Conservation (phyloP, 2,329 filamentous ascomycete species). For the Nigrospora osmanthi region DNA sequence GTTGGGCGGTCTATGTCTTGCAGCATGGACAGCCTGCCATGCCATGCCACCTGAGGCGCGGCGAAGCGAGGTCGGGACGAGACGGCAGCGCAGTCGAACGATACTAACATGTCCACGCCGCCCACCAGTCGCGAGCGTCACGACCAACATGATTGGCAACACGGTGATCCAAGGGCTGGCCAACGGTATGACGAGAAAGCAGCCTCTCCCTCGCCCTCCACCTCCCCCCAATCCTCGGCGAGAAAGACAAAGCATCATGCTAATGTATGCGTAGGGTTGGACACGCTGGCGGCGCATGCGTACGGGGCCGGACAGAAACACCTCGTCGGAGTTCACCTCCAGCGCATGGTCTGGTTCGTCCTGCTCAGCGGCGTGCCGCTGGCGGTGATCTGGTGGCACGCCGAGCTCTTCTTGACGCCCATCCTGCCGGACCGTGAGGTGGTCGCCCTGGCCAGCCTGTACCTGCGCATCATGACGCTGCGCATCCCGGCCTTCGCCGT, state of each 20-base stretch:
- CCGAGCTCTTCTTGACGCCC: conserved; percentile 33
- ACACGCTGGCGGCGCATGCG: conserved; percentile 43
- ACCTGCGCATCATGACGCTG: conserved; percentile 37
- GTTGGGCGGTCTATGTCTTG: too few species aligned
- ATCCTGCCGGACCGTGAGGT: conserved; percentile 39
- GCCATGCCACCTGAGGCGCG: background rate
- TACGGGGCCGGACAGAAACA: conserved; percentile 39
- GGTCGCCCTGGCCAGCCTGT: conserved; percentile 39
- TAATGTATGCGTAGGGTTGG: conserved; percentile 16
- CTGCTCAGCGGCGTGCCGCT: conserved; percentile 37
- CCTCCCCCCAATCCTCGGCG: too few species aligned
- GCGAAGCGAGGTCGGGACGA: too few species aligned
- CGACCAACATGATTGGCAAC: conserved; percentile 39
- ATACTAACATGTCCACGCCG: too few species aligned
- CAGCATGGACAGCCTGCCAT: background rate
- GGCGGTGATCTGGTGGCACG: conserved; percentile 38
- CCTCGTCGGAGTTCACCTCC: conserved; percentile 42
- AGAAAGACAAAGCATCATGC: too few species aligned
- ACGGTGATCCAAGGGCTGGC: conserved; percentile 43
- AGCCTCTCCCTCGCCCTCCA: too few species aligned
- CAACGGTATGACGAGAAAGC: conserved; percentile 20
- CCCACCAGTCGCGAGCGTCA: background rate
- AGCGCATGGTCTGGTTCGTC: conserved; percentile 44
- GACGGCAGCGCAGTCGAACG: background rate
- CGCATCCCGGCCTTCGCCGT: conserved; percentile 44